Evolutionary conservation across 1,284 basidiomycete species (phyloP), one percentile per base, ranked within the genome.

Genomic region (Rhodotorula mucilaginosa): DNA sequence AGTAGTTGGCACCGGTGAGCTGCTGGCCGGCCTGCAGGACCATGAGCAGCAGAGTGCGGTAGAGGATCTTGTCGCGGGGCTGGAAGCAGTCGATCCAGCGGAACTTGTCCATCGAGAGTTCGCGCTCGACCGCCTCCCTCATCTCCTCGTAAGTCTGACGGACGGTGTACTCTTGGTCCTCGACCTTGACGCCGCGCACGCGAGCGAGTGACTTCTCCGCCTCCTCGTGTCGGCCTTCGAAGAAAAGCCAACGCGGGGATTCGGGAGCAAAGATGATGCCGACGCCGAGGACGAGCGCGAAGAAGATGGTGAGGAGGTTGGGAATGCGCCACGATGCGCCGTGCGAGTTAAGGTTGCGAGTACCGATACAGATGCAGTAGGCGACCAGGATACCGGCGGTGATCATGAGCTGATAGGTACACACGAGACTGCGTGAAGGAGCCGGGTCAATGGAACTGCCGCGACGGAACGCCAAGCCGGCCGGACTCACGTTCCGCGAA

Each of bases 21-120:
- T 91, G 89, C 80, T 91, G 90, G 69, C 90, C 84, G 69, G 85
- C 86, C 80, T 91, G 90, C 19, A 91, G 82, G 2, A 84, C 78
- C 86, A 90, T 88, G 63, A 88, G 84, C n/a, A 89, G 82, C 0
- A 87, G 71, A 0, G 88, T 89, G 60, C 88, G 83, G 79, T 89
- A 89, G 2, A 87, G 82, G 5, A 84, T 85, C 82, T 87, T 88
- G 77, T 84, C 83, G 63, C 75, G 69, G 0, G 83, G 81, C 68
- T 79, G 81, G 82, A 89, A 89, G 80, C 88, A 88, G 68, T 87
- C 87, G 15, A 86, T 68, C 88, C 88, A 89, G n/a, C 86, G 77
- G 16, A 77, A 80, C 44, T 72, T 64, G 47, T 78, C 72, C 49
- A 73, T 66, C n/a, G 65, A 52, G 15, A 71, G 65, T 51, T 79